These are phyloP conservation scores for Neofusicoccum sp. DNA, from an alignment of 2,329 filamentous ascomycete genomes.

Conservation along the genomic window DNA sequence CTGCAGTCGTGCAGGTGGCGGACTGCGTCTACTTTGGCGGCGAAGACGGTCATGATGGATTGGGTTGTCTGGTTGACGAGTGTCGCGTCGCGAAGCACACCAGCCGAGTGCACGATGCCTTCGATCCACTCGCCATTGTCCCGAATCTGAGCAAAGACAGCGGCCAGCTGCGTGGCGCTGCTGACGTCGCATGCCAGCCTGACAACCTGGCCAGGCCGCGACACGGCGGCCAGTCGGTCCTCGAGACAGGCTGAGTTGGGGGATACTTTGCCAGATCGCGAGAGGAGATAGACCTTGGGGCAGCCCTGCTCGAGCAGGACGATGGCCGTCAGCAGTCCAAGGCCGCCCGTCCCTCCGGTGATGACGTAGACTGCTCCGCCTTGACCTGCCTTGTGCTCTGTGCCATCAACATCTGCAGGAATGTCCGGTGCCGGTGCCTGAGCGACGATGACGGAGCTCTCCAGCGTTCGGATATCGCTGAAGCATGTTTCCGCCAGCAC, in stretches of 20 bases:
- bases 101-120: not conserved
- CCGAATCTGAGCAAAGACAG: not conserved
- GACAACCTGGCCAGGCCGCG: not conserved
- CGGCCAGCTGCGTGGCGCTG: not conserved
- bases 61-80: not conserved
- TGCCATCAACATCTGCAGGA: not conserved
- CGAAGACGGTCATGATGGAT: not conserved
- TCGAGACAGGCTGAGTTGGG: not conserved
- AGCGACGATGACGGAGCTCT: not conserved
- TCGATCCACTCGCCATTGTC: not conserved
- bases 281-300: not conserved
- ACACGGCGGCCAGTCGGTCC: not conserved
- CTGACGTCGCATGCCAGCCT: not conserved
- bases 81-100: not conserved
- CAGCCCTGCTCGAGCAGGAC: not conserved
- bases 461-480: not conserved
- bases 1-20: not conserved
- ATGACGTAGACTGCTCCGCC: not conserved
- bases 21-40: not conserved
- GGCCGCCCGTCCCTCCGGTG: not conserved
- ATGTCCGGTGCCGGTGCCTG: not conserved
- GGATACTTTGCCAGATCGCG: not conserved
- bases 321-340: not conserved
- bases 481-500: not conserved
- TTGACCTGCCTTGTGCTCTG: no score